Conservation (phyloP, 2,329 filamentous ascomycete genomes). For the Alternaria brassicicola region DNA sequence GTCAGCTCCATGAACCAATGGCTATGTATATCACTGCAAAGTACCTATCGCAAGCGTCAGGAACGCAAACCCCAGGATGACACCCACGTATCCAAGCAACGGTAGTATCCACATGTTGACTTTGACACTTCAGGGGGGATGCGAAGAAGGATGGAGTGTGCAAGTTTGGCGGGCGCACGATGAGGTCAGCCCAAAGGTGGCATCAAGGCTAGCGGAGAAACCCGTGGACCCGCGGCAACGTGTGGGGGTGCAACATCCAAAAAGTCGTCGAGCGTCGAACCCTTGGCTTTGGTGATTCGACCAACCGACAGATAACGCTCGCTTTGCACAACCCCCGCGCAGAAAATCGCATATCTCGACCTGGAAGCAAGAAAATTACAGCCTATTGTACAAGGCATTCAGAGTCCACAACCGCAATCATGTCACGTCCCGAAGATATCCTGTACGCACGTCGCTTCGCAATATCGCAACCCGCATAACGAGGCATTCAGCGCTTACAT, state of each 20-base stretch:
- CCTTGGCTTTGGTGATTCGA: conserved; percentile 19
- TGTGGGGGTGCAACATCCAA: conserved; percentile 34
- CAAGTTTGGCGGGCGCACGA: conserved; percentile 17
- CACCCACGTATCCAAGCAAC: conserved; percentile 85
- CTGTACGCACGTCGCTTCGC: conserved; percentile 64
- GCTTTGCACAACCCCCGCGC: not conserved
- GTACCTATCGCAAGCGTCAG: conserved; percentile 90
- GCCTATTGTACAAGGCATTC: not conserved
- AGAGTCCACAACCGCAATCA: conserved; percentile 56
- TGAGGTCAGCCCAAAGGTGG: conserved; percentile 38
- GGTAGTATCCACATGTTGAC: conserved; percentile 90
- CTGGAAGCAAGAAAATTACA: not conserved
- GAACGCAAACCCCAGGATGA: conserved; percentile 88
- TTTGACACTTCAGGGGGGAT: conserved; percentile 1
- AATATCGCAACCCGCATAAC: conserved; percentile 4
- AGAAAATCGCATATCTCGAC: not conserved
- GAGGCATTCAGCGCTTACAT: not conserved
- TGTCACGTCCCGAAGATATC: conserved; percentile 97
- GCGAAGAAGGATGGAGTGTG: conserved; percentile 8
- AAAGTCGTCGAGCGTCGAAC: conserved; percentile 33
- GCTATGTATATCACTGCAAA: not conserved
- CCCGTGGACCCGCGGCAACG: conserved; percentile 15
- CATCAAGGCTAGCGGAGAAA: conserved; percentile 28
- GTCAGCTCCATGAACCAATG: conserved; percentile 3
- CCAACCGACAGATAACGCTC: not conserved